Conservation (phyloP, 805 yeast species). For the Yarrowia sp. region DNA sequence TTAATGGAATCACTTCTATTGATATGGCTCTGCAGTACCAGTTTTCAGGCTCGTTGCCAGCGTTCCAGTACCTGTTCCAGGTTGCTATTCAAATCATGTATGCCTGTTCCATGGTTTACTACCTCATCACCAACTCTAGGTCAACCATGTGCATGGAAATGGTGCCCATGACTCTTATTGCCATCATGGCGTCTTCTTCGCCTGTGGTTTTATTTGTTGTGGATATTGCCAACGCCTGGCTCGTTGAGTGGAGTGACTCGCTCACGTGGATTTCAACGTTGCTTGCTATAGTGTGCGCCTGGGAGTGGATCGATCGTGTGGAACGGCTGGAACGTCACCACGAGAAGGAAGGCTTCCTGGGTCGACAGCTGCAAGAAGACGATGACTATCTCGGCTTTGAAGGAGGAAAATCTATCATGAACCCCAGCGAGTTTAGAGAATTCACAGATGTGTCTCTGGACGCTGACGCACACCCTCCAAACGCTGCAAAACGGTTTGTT, state of each 20-base stretch:
- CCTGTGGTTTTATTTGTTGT: conserved; percentile 72
- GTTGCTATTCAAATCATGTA: conserved; percentile 69
- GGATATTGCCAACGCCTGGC: conserved; percentile 73
- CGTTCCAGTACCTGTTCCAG: conserved; percentile 69
- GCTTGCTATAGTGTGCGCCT: conserved; percentile 67
- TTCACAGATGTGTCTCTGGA: conserved; percentile 9
- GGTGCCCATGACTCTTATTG: conserved; percentile 55
- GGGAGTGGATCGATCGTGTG: conserved; percentile 82
- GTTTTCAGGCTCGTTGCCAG: conserved; percentile 43
- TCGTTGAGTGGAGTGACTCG: conserved; percentile 68
- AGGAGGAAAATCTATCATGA: conserved; percentile 13
- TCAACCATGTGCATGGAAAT: conserved; percentile 51
- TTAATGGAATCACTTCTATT: conserved; percentile 57
- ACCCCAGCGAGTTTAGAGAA: conserved; percentile 14
- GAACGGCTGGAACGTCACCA: conserved; percentile 54
- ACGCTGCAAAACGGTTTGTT: conserved; percentile 1
- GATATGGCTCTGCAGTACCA: conserved; percentile 41
- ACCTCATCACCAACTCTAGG: conserved; percentile 51
- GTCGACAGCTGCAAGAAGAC: conserved; percentile 72
- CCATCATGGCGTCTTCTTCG: conserved; percentile 54
- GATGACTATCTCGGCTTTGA: conserved; percentile 39
- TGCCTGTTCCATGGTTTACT: conserved; percentile 60
- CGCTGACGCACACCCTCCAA: not conserved
- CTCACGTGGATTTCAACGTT: conserved; percentile 72
- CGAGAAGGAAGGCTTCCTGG: conserved; percentile 71